phyloP scores from a whole-genome alignment of 495 filamentous ascomycete genomes.

The Talaromyces trachyspermus region DNA sequence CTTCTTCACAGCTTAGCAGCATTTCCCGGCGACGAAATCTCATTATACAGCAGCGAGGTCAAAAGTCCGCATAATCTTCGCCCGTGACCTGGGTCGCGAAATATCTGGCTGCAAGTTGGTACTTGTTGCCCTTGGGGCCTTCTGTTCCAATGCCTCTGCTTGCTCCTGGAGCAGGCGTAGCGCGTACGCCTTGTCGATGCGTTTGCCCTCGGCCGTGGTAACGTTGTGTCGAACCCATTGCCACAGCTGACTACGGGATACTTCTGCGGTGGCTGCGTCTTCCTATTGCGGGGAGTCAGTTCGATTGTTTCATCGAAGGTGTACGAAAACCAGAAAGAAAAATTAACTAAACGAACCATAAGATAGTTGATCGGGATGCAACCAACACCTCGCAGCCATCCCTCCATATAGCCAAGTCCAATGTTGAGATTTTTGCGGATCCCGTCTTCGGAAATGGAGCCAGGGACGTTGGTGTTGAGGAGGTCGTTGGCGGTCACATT shows the following conservation, averaged over 20 bases:
- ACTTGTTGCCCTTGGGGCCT: conserved; percentile 91
- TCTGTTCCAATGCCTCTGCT: conserved; percentile 63
- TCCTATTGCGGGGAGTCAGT: conserved; percentile 48
- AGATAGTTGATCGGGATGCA: conserved; percentile 98
- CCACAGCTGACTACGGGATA: conserved; percentile 88
- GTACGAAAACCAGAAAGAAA: background rate
- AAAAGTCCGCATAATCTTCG: conserved; percentile 97
- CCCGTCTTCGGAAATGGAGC: conserved; percentile 86
- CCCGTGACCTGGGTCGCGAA: conserved; percentile 90
- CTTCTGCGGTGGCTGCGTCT: conserved; percentile 95
- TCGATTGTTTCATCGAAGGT: background rate
- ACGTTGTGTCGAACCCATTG: conserved; percentile 90
- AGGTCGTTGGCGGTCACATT: conserved; percentile 81
- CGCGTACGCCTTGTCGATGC: conserved; percentile 84
- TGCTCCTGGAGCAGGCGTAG: conserved; percentile 83
- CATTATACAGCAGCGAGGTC: conserved; percentile 82
- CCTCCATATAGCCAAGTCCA: conserved; percentile 97
- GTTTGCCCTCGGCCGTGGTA: conserved; percentile 80
- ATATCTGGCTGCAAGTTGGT: conserved; percentile 81
- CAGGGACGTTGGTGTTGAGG: conserved; percentile 97
- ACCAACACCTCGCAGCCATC: conserved; percentile 89
- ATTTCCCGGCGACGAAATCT: conserved; percentile 81
- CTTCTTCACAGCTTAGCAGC: conserved; percentile 69
- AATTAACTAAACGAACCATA: conserved; percentile 50
- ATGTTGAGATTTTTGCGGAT: conserved; percentile 99